Evolutionary conservation across 257 asterid genomes (phyloP).

Genomic region (Striga asiatica): DNA sequence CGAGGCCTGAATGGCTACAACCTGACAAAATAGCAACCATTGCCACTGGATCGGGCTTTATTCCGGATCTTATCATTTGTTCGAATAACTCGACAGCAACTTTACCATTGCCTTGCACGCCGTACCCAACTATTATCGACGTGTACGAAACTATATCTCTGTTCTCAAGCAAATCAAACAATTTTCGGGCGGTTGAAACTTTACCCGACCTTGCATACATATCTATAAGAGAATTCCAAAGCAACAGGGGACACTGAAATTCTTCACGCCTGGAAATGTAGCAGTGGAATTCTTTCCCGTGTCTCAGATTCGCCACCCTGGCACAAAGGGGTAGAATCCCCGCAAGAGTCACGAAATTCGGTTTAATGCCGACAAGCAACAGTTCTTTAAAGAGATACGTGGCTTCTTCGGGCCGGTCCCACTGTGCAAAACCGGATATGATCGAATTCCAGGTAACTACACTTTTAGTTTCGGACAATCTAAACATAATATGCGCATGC

Average conservation of each 20-base stretch:
- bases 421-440: slow-evolving; percentile 55
- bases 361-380: slow-evolving; percentile 37
- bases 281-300: slow-evolving; percentile 77
- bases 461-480: slow-evolving; percentile 30
- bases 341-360: slow-evolving; percentile 73
- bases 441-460: slow-evolving; percentile 74
- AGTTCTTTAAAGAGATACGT: slow-evolving; percentile 53
- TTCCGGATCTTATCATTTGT: slow-evolving; percentile 44
- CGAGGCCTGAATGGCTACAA: slow-evolving; percentile 87
- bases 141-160: slow-evolving; percentile 78
- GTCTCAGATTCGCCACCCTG: slow-evolving; percentile 61
- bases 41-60: slow-evolving; percentile 69
- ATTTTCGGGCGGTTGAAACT: slow-evolving; percentile 48
- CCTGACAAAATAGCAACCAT: slow-evolving; percentile 74
- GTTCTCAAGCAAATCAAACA: slow-evolving; percentile 50
- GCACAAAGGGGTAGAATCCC: slow-evolving; percentile 78
- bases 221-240: slow-evolving; percentile 75
- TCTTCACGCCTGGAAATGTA: slow-evolving; percentile 43
- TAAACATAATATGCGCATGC: slow-evolving; percentile 49
- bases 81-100: slow-evolving; percentile 50
- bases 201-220: slow-evolving; percentile 77
- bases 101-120: slow-evolving; percentile 65
- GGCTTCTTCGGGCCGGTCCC: slow-evolving; percentile 59
- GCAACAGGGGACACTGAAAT: slow-evolving; percentile 35
- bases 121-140: slow-evolving; percentile 75